Percentiles rank a stretch among this genome's conserved stretches.
Evolutionary conservation across 2,329 filamentous ascomycete genomes (phyloP).

Genomic region (Paraconiothyrium sp.): DNA sequence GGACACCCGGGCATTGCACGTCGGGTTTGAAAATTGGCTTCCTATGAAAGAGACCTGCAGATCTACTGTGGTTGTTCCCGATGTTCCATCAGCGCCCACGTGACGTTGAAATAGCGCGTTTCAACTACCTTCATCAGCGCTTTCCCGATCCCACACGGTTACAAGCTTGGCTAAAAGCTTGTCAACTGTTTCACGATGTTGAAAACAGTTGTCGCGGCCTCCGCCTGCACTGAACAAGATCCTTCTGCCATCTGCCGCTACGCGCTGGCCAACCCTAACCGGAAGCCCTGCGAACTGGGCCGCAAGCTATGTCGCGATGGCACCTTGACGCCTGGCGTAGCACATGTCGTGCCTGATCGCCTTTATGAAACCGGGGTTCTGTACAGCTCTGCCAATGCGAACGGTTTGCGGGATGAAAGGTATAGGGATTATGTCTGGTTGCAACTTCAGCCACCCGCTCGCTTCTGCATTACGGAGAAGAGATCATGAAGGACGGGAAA

Average conservation of each 20-base stretch:
- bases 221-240: constrained; percentile 8
- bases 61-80: too few relatives aligned
- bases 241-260: neutral
- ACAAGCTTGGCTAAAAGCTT: constrained; percentile 20
- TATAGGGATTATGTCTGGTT: constrained; percentile 1
- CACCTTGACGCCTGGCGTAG: constrained; percentile 13
- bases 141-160: constrained; percentile 16
- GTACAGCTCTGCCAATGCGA: neutral
- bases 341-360: constrained; percentile 16
- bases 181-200: constrained; percentile 13
- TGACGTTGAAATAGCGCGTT: neutral
- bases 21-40: too few relatives aligned
- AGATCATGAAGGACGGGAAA: neutral
- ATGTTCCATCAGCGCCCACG: neutral
- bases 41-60: too few relatives aligned
- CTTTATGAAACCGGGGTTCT: constrained; percentile 11
- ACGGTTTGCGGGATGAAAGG: neutral
- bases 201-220: constrained; percentile 5
- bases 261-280: constrained; percentile 4
- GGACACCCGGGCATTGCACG: too few relatives aligned
- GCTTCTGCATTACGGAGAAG: constrained; percentile 9
- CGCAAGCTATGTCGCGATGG: neutral
- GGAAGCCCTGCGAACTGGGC: neutral
- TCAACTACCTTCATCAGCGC: neutral
- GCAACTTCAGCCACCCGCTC: constrained; percentile 5